Evolutionary conservation across 2,329 filamentous ascomycete species (phyloP).

Genomic region (Talaromyces atroroseus): DNA sequence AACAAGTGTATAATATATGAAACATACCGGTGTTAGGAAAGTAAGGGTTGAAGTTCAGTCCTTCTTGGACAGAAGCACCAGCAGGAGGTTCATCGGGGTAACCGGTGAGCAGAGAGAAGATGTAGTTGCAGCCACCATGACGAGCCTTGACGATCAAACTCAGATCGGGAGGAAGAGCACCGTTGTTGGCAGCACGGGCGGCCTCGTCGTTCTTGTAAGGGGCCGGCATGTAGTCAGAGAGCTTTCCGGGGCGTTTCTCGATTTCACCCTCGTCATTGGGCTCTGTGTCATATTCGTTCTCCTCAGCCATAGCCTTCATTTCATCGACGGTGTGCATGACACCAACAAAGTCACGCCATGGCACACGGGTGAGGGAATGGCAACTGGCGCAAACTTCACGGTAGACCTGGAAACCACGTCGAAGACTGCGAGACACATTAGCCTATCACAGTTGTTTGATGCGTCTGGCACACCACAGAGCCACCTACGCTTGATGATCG

Average conservation of each 20-base stretch:
- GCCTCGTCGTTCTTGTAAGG: conserved; percentile 99
- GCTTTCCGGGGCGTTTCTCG: conserved; percentile 96
- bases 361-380: conserved; percentile 91
- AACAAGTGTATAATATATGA: neutral
- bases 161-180: conserved; percentile 94
- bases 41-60: conserved; percentile 99
- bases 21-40: conserved; percentile 84
- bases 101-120: conserved; percentile 93
- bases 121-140: conserved; percentile 97
- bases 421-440: conserved; percentile 58
- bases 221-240: conserved; percentile 89
- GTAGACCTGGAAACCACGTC: conserved; percentile 99
- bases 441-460: conserved; percentile 3
- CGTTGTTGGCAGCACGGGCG: conserved; percentile 95
- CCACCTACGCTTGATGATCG: conserved; percentile 86
- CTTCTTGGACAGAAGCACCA: conserved; percentile 74
- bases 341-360: conserved; percentile 88
- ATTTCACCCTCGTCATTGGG: conserved; percentile 97
- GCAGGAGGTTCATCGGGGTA: conserved; percentile 96
- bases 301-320: conserved; percentile 93
- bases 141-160: conserved; percentile 95
- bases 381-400: conserved; percentile 96
- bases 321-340: conserved; percentile 92
- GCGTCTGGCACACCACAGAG: neutral
- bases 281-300: conserved; percentile 97